Conservation (phyloP, 768 basidiomycete genomes). For the Suillus luteus region DNA sequence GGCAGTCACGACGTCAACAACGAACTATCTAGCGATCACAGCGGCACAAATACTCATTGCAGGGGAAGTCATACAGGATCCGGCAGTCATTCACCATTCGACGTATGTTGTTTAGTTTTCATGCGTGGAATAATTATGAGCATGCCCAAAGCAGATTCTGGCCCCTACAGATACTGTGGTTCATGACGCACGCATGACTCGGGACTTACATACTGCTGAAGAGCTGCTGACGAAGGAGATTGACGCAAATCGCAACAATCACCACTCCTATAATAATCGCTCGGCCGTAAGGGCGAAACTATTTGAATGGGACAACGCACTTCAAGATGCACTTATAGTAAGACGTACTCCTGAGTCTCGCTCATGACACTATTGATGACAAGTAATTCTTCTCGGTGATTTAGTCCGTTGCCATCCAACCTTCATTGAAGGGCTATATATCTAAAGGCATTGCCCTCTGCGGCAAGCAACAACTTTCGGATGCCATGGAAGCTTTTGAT, state of each 20-base stretch:
- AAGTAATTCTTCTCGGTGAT: background rate
- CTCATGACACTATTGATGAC: background rate
- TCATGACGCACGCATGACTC: too few species aligned
- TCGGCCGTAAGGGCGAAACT: background rate
- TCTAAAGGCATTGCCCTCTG: constrained; percentile 1
- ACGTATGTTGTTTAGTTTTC: background rate
- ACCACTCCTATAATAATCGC: background rate
- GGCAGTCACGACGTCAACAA: background rate
- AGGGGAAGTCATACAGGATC: background rate
- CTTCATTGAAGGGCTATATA: background rate
- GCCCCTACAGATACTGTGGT: too few species aligned
- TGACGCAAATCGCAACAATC: background rate
- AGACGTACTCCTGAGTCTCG: background rate
- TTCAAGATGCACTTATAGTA: background rate
- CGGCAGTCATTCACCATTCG: background rate
- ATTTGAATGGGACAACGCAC: background rate
- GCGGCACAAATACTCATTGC: background rate
- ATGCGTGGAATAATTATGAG: background rate
- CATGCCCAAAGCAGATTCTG: background rate
- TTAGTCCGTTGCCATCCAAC: background rate
- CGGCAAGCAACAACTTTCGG: background rate
- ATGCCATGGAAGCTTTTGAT: constrained; percentile 1
- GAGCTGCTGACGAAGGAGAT: background rate
- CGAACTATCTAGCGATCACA: background rate
- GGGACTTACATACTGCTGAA: background rate